Conservation (phyloP, 129 eudicot genomes). For the Helichrysum umbraculigerum region DNA sequence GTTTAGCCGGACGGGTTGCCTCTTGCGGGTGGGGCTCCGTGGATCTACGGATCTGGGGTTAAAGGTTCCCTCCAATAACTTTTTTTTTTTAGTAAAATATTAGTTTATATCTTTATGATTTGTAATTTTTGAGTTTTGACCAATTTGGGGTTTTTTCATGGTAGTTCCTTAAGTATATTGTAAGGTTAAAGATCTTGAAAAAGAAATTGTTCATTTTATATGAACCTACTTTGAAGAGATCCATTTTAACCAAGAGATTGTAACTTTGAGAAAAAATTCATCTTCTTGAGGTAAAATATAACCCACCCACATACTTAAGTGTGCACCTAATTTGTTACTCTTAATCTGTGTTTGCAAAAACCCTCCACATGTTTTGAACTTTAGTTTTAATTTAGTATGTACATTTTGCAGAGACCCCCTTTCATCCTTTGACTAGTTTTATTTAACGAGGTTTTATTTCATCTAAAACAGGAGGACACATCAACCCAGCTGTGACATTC, state of each 20-base stretch:
- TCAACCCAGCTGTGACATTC: conserved; percentile 89
- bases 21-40: too few relatives aligned
- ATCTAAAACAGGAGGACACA: conserved; percentile 80
- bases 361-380: background rate
- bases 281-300: background rate
- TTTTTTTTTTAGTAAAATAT: background rate
- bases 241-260: background rate
- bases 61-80: too few relatives aligned
- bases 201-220: background rate
- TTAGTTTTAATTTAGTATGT: background rate
- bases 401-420: background rate
- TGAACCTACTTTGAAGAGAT: background rate
- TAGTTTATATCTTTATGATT: background rate
- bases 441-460: background rate
- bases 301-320: background rate
- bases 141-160: background rate
- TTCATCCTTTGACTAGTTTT: background rate
- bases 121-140: background rate
- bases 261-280: background rate
- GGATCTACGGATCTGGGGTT: too few relatives aligned
- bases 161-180: background rate
- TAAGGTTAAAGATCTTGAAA: background rate
- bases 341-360: too few relatives aligned
- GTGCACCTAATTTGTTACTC: background rate
- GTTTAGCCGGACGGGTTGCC: too few relatives aligned